These are phyloP conservation scores for Candida tibetensis DNA, from an alignment of 805 yeast genomes.

Conservation along the genomic window DNA sequence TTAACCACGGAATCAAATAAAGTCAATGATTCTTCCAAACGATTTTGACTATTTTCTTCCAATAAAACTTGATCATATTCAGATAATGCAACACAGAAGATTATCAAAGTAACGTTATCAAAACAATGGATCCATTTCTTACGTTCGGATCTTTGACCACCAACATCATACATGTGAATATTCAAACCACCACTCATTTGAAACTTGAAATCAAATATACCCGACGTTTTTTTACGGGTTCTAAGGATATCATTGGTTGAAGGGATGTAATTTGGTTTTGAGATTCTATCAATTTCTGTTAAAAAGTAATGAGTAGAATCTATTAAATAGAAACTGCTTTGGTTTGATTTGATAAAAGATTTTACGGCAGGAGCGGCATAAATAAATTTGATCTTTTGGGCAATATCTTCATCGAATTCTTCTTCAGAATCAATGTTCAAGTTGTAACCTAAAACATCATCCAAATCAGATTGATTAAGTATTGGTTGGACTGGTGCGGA, in stretches of 20 bases:
- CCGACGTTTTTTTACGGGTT: conserved; percentile 89
- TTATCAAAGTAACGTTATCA: conserved; percentile 84
- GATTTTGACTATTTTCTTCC: conserved; percentile 37
- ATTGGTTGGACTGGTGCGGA: conserved; percentile 7
- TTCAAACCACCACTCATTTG: conserved; percentile 57
- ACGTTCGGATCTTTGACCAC: conserved; percentile 94
- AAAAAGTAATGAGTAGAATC: conserved; percentile 84
- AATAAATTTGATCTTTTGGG: conserved; percentile 46
- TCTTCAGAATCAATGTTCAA: conserved; percentile 53
- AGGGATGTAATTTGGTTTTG: conserved; percentile 62
- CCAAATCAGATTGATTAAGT: conserved; percentile 37
- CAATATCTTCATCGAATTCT: conserved; percentile 49
- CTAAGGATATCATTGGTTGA: conserved; percentile 74
- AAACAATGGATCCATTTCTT: conserved; percentile 97
- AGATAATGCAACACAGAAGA: conserved; percentile 86
- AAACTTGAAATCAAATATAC: conserved; percentile 81
- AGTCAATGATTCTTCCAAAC: conserved; percentile 53
- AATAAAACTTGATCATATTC: conserved; percentile 86
- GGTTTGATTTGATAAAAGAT: conserved; percentile 53
- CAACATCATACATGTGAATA: conserved; percentile 69
- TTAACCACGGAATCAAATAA: conserved; percentile 88
- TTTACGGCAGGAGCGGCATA: conserved; percentile 60
- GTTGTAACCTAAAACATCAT: conserved; percentile 44
- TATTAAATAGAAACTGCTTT: conserved; percentile 73
- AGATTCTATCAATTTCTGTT: conserved; percentile 60